These are phyloP conservation scores for Spiromastix sp. DNA, from an alignment of 2,329 filamentous ascomycete genomes.

Conservation along the genomic window DNA sequence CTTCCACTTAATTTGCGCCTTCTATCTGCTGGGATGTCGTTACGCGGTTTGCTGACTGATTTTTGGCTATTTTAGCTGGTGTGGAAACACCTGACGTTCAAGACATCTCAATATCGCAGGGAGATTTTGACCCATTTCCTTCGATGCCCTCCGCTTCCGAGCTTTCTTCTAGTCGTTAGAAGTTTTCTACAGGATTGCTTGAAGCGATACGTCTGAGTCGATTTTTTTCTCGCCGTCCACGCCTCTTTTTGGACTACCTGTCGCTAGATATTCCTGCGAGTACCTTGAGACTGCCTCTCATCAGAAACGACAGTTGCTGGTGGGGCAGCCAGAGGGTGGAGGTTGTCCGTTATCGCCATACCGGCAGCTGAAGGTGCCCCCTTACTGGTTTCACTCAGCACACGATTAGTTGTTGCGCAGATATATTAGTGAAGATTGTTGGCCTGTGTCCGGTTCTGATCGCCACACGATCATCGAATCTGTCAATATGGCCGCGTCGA, in stretches of 20 bases:
- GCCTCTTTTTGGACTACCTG: not conserved
- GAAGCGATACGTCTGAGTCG: too few relatives aligned
- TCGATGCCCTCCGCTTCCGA: not conserved
- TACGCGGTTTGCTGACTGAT: too few relatives aligned
- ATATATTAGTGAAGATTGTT: too few relatives aligned
- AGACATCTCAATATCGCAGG: too few relatives aligned
- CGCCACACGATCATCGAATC: slow-evolving; percentile 1
- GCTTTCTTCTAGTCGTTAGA: not conserved
- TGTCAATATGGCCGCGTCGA: slow-evolving; percentile 32
- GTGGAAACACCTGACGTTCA: too few relatives aligned
- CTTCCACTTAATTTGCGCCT: too few relatives aligned
- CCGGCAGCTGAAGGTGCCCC: slow-evolving; percentile 3
- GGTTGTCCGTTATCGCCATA: slow-evolving; percentile 4
- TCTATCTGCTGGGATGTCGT: too few relatives aligned
- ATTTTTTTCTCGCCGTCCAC: slow-evolving; percentile 2
- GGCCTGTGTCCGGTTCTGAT: too few relatives aligned
- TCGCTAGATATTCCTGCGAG: slow-evolving; percentile 1
- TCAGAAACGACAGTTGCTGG: slow-evolving; percentile 6
- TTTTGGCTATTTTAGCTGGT: too few relatives aligned
- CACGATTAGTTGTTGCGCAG: slow-evolving; percentile 1
- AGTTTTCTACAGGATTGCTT: too few relatives aligned
- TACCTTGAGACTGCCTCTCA: not conserved
- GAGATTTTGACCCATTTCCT: too few relatives aligned
- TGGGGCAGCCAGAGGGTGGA: slow-evolving; percentile 10
- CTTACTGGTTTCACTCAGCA: slow-evolving; percentile 1